Evolutionary conservation across 2,329 filamentous ascomycete species (phyloP), one percentile per base, ranked within the genome.

Genomic region (Microascus cirrosus): DNA sequence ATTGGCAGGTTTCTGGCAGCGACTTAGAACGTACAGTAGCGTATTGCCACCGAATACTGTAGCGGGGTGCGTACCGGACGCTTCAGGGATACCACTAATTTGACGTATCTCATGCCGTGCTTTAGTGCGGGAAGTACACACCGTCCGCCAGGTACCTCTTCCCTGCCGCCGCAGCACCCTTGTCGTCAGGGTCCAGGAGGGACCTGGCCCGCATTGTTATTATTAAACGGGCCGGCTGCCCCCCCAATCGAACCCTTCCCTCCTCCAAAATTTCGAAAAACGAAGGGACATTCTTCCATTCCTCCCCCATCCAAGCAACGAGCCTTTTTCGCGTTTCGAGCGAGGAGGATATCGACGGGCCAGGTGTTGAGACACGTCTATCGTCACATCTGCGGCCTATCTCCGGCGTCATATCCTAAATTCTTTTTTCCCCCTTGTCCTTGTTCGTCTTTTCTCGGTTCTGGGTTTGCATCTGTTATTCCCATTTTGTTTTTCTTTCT

Each of bases 151-250:
- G 39, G 39, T 45, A n/a, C 39, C 39, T n/a, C n/a, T 18, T 42
- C 12, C 12, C 36, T 42, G 36, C 15, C 39, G 39, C 39, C 39
- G 39, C 39, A n/a, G 15, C 50, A 48, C 35, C 56, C 56, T 20
- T 25, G 51, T 25, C 35, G 50, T 34, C 56, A 58, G 56, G 56
- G 56, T 51, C 42, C 55, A 11, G 18, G 5, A n/a, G 32, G 28
- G 55, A 28, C 55, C 55, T 51, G 56, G 34, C 56, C 50, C 48
- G 50, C 50, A 25, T 53, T 58, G 34, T 58, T 57, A 57, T 57
- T 58, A 58, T 58, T 58, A 58, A 58, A 58, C 52, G 22, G 39
- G 36, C 24, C 50, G 22, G 50, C 35, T 42, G 56, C 50, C 56
- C 56, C 50, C 22, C 22, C 52, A 22, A 1, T 22, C 20, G 45